Percentiles rank a stretch among this genome's conserved stretches.
Conservation (phyloP, 2,329 filamentous ascomycete genomes). For the Metarhizium anisopliae region DNA sequence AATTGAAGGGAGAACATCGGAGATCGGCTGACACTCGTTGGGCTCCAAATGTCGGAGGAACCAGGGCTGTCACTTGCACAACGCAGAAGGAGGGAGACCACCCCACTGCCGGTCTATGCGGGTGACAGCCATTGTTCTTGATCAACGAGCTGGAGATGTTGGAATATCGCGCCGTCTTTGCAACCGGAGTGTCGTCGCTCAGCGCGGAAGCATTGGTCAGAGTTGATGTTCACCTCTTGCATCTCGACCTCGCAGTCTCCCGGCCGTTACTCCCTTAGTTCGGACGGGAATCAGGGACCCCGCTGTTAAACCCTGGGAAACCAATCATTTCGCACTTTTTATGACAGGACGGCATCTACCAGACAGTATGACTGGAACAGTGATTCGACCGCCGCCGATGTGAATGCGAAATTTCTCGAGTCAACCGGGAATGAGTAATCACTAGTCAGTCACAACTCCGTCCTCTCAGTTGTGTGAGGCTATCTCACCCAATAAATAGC, state of each 20-base stretch:
- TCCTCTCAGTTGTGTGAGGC: too few species aligned
- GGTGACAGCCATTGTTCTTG: neutral
- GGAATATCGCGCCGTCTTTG: neutral
- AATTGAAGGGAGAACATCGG: neutral
- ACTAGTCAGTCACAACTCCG: too few species aligned
- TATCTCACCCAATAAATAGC: too few species aligned
- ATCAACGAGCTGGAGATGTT: neutral
- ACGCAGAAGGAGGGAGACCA: neutral
- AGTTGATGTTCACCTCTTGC: neutral
- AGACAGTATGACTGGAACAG: neutral
- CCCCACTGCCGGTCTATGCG: neutral
- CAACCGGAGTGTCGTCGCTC: too few species aligned
- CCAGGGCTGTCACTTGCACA: neutral
- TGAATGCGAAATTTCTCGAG: neutral
- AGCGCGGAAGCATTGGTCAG: neutral
- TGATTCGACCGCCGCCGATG: neutral
- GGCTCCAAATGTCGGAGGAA: neutral
- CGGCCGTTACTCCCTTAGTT: neutral
- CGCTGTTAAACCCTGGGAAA: neutral
- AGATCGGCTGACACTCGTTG: neutral
- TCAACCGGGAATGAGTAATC: too few species aligned
- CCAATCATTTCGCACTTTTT: neutral
- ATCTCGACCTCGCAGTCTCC: neutral
- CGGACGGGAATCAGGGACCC: neutral
- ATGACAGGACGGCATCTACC: neutral